Evolutionary conservation across 768 basidiomycete genomes (phyloP), one percentile per base, ranked within the genome.

Genomic region (Lactarius quietus): DNA sequence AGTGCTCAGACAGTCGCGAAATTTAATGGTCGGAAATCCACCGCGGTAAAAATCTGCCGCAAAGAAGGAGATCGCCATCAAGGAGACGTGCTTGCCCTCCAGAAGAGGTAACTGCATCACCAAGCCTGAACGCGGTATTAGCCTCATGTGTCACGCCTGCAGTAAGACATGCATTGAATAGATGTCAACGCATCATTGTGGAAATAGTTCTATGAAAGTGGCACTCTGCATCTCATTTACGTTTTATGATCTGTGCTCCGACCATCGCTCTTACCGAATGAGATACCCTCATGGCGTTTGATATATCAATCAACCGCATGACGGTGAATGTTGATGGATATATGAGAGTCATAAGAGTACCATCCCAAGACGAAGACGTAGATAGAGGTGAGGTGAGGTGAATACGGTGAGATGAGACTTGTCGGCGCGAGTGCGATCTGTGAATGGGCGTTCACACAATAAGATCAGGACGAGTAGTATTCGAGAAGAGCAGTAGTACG

Each of bases 1-100:
- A 91, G 90, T 61, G 87, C 85, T 6, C 75, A 74, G 57, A 71
- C 69, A 20, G 67, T 70, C 55, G 59, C 70, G 59, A 75, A 62
- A 43, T 36, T 68, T 45, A 70, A 74, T 65, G 51, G 39, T 8
- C 63, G 62, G 52, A 69, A 65, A 41, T 39, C 45, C 4, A 20
- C n/a, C 14, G 48, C 53, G 8, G 35, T 57, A 12, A 38, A 67
- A 29, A 1, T 57, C 74, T 6, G 76, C 74, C 7, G 79, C 82
- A 1, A 76, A 77, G 65, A 58, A 82, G 12, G 74, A 80, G 67
- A 76, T 83, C 0, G 72, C 71, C 38, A 55, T 82, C 0, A 81
- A 81, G 67, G 70, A 65, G 29, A 63, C 70, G 67, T 45, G 10
- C 23, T 52, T 18, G 31, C 62, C 15, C 43, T 57, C 2, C 33